Evolutionary conservation across 164 flowering plant species (phyloP).

Genomic region (Chimonanthus praecox): DNA sequence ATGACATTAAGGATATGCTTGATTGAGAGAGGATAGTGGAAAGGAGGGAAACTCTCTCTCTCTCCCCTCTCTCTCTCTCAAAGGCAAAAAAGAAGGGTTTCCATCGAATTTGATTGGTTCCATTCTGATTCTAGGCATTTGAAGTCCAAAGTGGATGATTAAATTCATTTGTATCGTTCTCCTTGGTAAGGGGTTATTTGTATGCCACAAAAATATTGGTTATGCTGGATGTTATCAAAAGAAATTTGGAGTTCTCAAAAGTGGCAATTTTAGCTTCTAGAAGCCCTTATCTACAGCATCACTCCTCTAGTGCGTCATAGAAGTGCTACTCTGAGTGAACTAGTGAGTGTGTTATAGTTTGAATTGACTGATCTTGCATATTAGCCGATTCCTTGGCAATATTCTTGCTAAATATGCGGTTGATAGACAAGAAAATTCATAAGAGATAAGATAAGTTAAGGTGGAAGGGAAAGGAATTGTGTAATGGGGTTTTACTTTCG

Average conservation of each 20-base stretch:
- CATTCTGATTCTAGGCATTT: neutral
- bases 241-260: neutral
- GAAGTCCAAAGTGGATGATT: neutral
- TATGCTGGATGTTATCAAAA: too few species aligned
- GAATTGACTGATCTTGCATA: too few species aligned
- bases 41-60: neutral
- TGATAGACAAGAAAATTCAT: too few species aligned
- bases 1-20: neutral
- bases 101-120: neutral
- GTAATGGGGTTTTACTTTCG: too few species aligned
- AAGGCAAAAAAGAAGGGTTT: neutral
- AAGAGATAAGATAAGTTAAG: too few species aligned
- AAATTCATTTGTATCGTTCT: too few species aligned
- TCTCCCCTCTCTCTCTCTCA: neutral
- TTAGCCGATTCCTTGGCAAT: too few species aligned
- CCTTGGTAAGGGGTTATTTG: neutral
- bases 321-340: neutral
- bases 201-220: neutral
- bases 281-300: neutral
- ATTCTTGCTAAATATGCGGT: too few species aligned
- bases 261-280: neutral
- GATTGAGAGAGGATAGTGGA: neutral
- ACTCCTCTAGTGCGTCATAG: neutral
- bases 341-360: neutral
- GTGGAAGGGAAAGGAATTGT: too few species aligned